Base-by-base conservation (phyloP, 164 flowering plant genomes). In the Tetrastigma voinierianum region DNA sequence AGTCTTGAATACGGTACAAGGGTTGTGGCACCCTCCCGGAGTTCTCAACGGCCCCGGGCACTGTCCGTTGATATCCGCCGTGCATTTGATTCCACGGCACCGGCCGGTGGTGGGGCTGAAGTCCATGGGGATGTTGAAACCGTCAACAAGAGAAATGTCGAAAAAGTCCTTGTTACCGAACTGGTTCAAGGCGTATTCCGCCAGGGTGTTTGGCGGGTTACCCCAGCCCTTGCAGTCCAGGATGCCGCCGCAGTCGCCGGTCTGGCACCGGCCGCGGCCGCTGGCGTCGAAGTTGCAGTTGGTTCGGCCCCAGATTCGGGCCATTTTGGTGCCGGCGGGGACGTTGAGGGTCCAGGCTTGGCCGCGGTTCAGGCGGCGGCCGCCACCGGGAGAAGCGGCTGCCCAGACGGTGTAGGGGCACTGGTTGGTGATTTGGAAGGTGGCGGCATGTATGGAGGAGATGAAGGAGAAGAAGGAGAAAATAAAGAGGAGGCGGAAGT, bases 231-330 rank as follows among this genome's bases (percentile, higher is more conserved):
- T 2, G 64, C 78, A 71, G 2, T 47, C 12, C 16, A 75, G 69
- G 40, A 62, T 19, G 43, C 75, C 78, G 53, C 52, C 17, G 57
- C 74, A 75, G 62, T 71, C 78, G 3, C 78, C 66, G 59, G 77
- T 75, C 21, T 63, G 54, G 58, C 78, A 75, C 4, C 47, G 24
- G 21, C 78, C 78, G 9, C 61, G 45, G 20, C 78, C 75, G 2
- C 21, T 21, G 9, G 51, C 57, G 20, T 73, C 68, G 56, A 73
- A 69, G 72, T 52, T 64, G 72, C 77, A 73, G 44, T 59, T 63
- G 16, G 72, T 73, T 4, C 78, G 67, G 21, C 66, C 78, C 78
- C 78, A 75, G 43, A 75, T 59, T 2, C 70, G 59, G 49, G 72
- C 74, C 49, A 3, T 24, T 0, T 18, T 4, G 14, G 73, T 71